These are phyloP conservation scores for Candida loeiensis DNA, from an alignment of 805 yeast species.

Conservation along the genomic window DNA sequence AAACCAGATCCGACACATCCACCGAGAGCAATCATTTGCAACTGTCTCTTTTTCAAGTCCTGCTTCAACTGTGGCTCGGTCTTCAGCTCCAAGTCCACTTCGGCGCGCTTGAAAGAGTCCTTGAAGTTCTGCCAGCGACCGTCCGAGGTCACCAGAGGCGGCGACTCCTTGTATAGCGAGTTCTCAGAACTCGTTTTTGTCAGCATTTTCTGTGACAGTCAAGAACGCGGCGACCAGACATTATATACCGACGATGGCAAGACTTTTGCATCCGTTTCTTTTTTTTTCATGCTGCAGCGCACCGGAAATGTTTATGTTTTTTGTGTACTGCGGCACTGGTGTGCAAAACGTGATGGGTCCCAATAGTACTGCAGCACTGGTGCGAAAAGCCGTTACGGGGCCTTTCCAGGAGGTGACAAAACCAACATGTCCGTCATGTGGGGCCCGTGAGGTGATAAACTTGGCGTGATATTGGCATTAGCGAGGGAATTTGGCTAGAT, in stretches of 20 bases:
- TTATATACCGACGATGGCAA: conserved; percentile 1
- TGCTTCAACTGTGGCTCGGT: conserved; percentile 17
- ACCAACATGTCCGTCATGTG: no score
- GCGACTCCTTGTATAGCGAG: conserved; percentile 4
- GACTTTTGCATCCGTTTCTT: background rate
- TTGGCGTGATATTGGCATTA: no score
- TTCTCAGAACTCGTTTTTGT: conserved; percentile 3
- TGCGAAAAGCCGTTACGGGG: no score
- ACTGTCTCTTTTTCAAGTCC: conserved; percentile 28
- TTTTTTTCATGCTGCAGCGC: background rate
- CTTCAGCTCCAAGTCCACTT: conserved; percentile 10
- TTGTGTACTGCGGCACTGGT: conserved; percentile 5
- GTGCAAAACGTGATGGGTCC: conserved; percentile 1
- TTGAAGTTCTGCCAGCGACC: conserved; percentile 23
- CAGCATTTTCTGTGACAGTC: conserved; percentile 2
- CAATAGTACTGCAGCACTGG: background rate
- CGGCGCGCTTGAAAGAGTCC: conserved; percentile 30
- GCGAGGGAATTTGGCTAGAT: no score
- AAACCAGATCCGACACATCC: conserved; percentile 43
- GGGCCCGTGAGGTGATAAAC: no score
- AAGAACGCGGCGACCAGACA: background rate
- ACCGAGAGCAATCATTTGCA: conserved; percentile 40
- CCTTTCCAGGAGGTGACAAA: no score
- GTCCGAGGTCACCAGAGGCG: background rate
- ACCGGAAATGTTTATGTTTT: background rate